Conservation (phyloP, 768 basidiomycete genomes). For the Ephemerocybe angulata region DNA sequence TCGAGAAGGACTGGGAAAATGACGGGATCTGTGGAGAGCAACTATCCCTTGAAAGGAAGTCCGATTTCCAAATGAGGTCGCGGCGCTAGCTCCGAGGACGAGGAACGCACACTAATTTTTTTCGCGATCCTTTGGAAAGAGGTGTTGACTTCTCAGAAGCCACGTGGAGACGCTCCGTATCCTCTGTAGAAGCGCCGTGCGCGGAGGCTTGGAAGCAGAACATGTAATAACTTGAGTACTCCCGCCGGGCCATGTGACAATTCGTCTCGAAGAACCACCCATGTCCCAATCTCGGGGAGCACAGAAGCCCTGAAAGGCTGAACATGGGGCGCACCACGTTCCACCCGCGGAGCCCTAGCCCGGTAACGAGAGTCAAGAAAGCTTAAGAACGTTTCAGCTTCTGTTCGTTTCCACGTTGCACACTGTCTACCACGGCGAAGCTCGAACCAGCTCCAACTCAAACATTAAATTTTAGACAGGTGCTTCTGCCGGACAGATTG, state of each 20-base stretch:
- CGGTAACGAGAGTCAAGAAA: background rate
- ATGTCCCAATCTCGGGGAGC: slow-evolving; percentile 12
- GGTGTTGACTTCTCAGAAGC: background rate
- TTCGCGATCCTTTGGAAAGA: background rate
- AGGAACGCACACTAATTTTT: background rate
- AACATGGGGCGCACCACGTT: background rate
- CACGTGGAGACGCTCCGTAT: background rate
- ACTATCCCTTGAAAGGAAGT: slow-evolving; percentile 29
- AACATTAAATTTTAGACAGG: background rate
- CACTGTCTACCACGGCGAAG: background rate
- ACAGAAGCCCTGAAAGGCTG: background rate
- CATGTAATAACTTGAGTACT: slow-evolving; percentile 1
- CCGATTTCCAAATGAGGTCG: slow-evolving; percentile 24
- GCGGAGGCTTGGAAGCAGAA: background rate
- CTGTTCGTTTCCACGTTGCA: background rate
- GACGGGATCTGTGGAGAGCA: background rate
- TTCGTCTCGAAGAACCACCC: slow-evolving; percentile 5
- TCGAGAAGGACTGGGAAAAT: slow-evolving; percentile 1
- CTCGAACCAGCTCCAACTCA: background rate
- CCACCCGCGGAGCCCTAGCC: background rate
- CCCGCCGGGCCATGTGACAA: slow-evolving; percentile 1
- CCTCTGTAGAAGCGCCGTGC: background rate
- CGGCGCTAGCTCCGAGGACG: slow-evolving; percentile 10
- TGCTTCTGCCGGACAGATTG: slow-evolving; percentile 4
- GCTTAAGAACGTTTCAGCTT: background rate